These are phyloP conservation scores for Boletellus deceptivus DNA, from an alignment of 1,284 basidiomycete species.

Conservation along the genomic window DNA sequence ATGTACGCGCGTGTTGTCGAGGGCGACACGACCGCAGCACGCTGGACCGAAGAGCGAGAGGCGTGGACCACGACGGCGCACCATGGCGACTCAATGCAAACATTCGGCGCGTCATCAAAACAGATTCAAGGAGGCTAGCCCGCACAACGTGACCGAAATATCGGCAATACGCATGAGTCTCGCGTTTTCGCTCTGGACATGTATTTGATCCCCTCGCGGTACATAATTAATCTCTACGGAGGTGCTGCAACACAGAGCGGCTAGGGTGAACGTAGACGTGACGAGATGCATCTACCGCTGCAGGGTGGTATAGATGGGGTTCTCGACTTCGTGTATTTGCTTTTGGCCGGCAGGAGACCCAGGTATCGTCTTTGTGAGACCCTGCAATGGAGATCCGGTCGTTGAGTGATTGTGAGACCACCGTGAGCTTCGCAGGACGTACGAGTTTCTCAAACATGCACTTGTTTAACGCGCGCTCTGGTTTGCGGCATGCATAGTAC, in stretches of 20 bases:
- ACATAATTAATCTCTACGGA: conserved; percentile 26
- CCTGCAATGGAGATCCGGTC: conserved; percentile 47
- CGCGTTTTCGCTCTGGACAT: background rate
- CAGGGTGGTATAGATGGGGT: conserved; percentile 74
- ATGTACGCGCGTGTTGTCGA: conserved; percentile 8
- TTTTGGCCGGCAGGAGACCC: conserved; percentile 83
- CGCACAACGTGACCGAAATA: too few relatives aligned
- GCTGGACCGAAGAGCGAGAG: background rate
- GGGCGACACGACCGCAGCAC: background rate
- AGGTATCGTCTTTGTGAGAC: conserved; percentile 90
- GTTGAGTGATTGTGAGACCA: background rate
- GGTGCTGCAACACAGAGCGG: conserved; percentile 2
- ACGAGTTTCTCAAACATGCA: conserved; percentile 98
- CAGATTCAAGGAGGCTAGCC: background rate
- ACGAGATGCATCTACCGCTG: conserved; percentile 56
- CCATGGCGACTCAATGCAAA: conserved; percentile 16
- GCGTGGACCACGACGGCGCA: background rate
- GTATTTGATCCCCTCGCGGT: background rate
- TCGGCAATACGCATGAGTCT: too few relatives aligned
- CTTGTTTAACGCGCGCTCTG: conserved; percentile 86
- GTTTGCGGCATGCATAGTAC: conserved; percentile 88
- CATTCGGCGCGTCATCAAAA: conserved; percentile 16
- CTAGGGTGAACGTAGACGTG: background rate
- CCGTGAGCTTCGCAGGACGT: conserved; percentile 29
- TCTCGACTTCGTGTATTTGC: conserved; percentile 89